Percentiles rank a stretch among this genome's conserved stretches.
Conservation (phyloP, 2,329 filamentous ascomycete species). For the Exophiala sp. region DNA sequence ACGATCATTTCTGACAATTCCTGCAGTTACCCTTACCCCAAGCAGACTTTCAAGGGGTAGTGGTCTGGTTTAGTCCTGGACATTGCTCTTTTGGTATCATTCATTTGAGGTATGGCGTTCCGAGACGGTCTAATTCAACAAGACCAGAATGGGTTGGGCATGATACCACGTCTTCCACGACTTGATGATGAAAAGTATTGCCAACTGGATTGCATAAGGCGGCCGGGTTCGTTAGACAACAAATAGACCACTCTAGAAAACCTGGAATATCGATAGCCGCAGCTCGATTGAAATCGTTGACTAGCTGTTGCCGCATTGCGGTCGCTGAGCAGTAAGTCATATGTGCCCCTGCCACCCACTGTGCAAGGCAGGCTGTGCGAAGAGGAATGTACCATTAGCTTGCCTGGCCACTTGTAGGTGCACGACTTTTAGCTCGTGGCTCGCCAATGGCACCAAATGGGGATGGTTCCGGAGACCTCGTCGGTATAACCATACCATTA, state of each 20-base stretch:
- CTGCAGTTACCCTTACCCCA: conserved; percentile 72
- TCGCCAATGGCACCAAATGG: conserved; percentile 42
- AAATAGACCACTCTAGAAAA: background rate
- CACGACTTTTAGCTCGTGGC: conserved; percentile 29
- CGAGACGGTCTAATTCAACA: conserved; percentile 27
- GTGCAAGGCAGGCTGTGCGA: too few species aligned
- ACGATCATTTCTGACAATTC: conserved; percentile 1
- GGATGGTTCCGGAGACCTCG: conserved; percentile 14
- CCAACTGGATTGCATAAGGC: conserved; percentile 5
- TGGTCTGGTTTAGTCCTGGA: background rate
- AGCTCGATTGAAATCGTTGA: too few species aligned
- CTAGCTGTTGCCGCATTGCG: too few species aligned
- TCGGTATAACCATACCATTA: conserved; percentile 3
- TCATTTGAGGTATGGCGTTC: conserved; percentile 13
- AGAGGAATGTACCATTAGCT: conserved; percentile 34
- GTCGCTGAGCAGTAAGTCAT: too few species aligned
- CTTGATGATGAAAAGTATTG: conserved; percentile 19
- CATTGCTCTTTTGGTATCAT: background rate
- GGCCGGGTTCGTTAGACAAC: too few species aligned
- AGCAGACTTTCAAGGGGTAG: conserved; percentile 66
- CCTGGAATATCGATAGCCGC: too few species aligned
- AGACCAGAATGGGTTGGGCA: conserved; percentile 17
- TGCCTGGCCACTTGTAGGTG: conserved; percentile 48
- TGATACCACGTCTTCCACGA: conserved; percentile 28
- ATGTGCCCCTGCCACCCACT: too few species aligned